Base-by-base conservation (phyloP, 2,329 filamentous ascomycete species). In the Gnomoniopsis sp. region DNA sequence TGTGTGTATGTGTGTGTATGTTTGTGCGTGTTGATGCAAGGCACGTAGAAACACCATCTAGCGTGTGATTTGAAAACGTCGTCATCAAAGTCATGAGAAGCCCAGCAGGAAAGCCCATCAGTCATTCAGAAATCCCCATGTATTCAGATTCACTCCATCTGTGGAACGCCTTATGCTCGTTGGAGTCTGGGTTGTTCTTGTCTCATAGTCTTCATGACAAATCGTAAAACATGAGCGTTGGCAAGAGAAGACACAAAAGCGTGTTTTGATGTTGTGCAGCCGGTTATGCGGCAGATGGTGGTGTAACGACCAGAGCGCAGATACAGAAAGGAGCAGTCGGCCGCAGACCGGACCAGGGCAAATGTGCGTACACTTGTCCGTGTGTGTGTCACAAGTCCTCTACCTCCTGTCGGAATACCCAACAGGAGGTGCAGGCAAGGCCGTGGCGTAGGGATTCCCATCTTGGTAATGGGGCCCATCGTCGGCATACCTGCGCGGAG, bases 391-490 rank as follows among this genome's bases (percentile, higher is more conserved):
- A 49, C 48, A 56, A 49, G 52, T 63, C 58, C 58, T 67, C 67
- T 49, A 76, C 64, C 70, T 72, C 68, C 72, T 71, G 61, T 71
- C 70, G 62, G 71, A 70, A 55, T 72, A 69, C 11, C 70, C 72
- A 54, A 72, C 65, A 57, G 75, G 72, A 62, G 75, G 74, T 8
- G 77, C 72, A 44, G 79, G 75, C 53, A 82, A 67, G 47, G 73
- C 69, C 15, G 53, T 23, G 47, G 73, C 68, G 64, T 81, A 81
- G 3, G 79, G 75, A 60, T 79, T 79, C 55, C 75, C 78, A 62
- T 81, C 77, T 49, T 72, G 67, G 65, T 80, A 80, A 60, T 69
- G 77, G 57, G 78, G 76, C 54, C 73, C 75, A 44, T 80, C 77
- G 58, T 75, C 69, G 12, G 41, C 53, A 61, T 74, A 72, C 62